phyloP scores from a whole-genome alignment of 305 asterid genomes.

The Coffea humblotiana region DNA sequence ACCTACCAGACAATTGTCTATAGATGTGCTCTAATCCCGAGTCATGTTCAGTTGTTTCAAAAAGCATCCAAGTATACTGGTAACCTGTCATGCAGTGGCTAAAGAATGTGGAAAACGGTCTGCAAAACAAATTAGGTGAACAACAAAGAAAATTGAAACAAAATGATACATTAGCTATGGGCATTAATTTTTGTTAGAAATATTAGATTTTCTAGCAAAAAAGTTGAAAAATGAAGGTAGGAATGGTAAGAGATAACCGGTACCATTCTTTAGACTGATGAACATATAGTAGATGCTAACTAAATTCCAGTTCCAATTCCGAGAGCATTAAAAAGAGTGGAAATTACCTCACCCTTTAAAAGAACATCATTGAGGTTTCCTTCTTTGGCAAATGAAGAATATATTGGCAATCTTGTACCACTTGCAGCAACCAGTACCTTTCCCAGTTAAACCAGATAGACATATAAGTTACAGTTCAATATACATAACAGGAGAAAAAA shows the following conservation, averaged over 20 bases:
- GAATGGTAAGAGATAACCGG: constrained; percentile 11
- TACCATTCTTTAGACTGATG: constrained; percentile 98
- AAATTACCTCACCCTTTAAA: constrained; percentile 98
- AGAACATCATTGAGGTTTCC: constrained; percentile 97
- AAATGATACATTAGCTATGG: too few species aligned
- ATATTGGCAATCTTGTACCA: constrained; percentile 93
- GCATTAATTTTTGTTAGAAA: too few species aligned
- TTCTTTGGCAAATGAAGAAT: constrained; percentile 96
- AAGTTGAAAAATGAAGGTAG: constrained; percentile 12
- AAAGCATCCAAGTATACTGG: too few species aligned
- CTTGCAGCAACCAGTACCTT: constrained; percentile 99
- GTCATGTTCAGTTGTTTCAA: too few species aligned
- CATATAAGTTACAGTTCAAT: neutral
- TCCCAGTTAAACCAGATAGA: constrained; percentile 61
- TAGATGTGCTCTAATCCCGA: too few species aligned
- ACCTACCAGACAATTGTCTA: too few species aligned
- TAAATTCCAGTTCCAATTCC: constrained; percentile 94
- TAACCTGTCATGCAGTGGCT: too few species aligned
- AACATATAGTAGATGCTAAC: constrained; percentile 88
- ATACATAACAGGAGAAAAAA: neutral
- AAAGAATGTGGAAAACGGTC: too few species aligned
- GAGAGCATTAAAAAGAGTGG: constrained; percentile 80
- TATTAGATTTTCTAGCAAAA: too few species aligned
- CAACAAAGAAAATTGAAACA: too few species aligned
- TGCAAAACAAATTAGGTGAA: too few species aligned